Evolutionary conservation across 1,284 basidiomycete genomes (phyloP), one percentile per base, ranked within the genome.

Genomic region (Malassezia nana): DNA sequence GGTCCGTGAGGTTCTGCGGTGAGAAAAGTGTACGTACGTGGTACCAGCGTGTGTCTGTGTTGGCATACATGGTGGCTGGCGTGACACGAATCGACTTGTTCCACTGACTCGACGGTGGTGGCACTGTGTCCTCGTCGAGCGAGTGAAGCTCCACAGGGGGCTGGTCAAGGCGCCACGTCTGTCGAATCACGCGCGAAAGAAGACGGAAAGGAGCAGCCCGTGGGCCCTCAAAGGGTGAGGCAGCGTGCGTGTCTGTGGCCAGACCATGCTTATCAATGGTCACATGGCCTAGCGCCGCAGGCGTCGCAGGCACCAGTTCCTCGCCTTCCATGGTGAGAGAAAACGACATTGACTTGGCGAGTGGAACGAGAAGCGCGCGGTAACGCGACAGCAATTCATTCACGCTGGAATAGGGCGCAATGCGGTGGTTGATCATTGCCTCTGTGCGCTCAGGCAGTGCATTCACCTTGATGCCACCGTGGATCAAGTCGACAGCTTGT

Each of bases 381-480:
- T 82, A 77, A 41, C 77, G 78, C 13, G 67, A 62, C 57, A 78
- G 69, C 5, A 79, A 76, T 16, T 76, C 78, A 1, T 66, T 69
- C 13, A 81, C 74, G 4, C 78, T 79, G 48, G 79, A 79, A 22
- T 61, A 47, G 16, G 78, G 78, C 6, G 79, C 77, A 53, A 84
- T 81, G 13, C 82, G 79, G 61, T 82, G 82, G 61, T 84, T 83
- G 48, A 83, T 44, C 16, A 81, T 67, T 5, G 80, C 80, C 59
- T 74, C 78, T 1, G 79, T 79, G 51, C 75, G 74, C 69, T 83
- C 82, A 0, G 82, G 82, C 1, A 83, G 76, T 1, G 81, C 81
- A 59, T 83, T 83, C 46, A 74, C 76, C 74, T 86, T 85, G 38
- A 84, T 81, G 15, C 84, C 84, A 2, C 84, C 84, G 6, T 76